Base-by-base conservation (phyloP, 2,329 filamentous ascomycete species). In the Pseudocercospora cruenta region DNA sequence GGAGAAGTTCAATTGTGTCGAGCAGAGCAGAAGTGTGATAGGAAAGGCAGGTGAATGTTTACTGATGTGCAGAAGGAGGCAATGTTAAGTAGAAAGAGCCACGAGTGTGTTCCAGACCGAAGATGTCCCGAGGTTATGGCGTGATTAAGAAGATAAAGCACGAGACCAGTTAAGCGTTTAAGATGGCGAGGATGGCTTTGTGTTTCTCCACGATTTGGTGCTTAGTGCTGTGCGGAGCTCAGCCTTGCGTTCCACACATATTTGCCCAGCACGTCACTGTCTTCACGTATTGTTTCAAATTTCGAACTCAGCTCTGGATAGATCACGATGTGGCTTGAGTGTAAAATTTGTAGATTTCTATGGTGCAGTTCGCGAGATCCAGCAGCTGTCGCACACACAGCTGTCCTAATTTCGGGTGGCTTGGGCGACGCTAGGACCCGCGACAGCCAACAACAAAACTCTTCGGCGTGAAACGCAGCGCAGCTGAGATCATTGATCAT, bases 291-390 rank as follows among this genome's bases (percentile, higher is more conserved):
- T 22, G 51, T 31, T 55, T 5, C 51, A 31, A 55, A 55, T 70
- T 67, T 71, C 22, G 59, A 70, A 72, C 71, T 72, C 71, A 62
- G 21, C 16, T 31, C 45, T 53, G 14, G 19, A 60, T 51, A 14
- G 16, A 33, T 28, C 21, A 31, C 45, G 58, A 26, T 53, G 39
- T 12, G 47, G 28, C 5, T 53, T 57, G 67, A 73, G 69, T 73
- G 55, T 51, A 21, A 62, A 62, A 65, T 9, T 70, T 65, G 69
- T 60, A 33, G 19, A 21, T 26, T 69, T 65, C 62, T 59, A 64
- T 28, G 67, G 60, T 22, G 58, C 26, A 7, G 57, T 63, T 45
- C 62, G 28, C 61, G 33, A 36, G 31, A 57, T 51, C 33, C 14
- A 22, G 24, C 24, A 26, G 51, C 21, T 54, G 51, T n/a, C 24